Conservation (phyloP, 352 stramenopile genomes). For the Plasmopara muralis region DNA sequence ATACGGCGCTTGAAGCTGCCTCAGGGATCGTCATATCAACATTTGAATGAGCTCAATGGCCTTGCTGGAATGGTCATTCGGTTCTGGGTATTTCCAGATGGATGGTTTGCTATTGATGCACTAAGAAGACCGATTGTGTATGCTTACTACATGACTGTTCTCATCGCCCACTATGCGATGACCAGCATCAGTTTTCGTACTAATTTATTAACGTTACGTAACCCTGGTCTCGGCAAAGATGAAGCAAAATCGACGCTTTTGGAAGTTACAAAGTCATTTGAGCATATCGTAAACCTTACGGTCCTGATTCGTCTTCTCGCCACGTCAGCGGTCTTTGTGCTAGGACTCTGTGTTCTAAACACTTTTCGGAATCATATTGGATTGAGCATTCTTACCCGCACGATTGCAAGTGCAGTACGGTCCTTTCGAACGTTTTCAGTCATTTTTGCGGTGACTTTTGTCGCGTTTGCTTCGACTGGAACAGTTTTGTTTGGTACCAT, state of each 20-base stretch:
- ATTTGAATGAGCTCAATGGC: conserved; percentile 15
- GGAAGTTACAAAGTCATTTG: conserved; percentile 18
- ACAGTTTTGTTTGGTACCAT: conserved; percentile 50
- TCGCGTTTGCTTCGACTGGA: conserved; percentile 41
- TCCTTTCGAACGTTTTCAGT: conserved; percentile 48
- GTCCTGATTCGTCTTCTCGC: conserved; percentile 28
- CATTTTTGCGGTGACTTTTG: conserved; percentile 45
- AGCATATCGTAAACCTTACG: conserved; percentile 27
- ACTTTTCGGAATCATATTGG: conserved; percentile 45
- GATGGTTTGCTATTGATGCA: conserved; percentile 30
- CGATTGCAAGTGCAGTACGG: conserved; percentile 36
- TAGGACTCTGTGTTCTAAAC: conserved; percentile 34
- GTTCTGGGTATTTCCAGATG: conserved; percentile 33
- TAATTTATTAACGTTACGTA: conserved; percentile 21
- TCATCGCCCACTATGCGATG: conserved; percentile 15
- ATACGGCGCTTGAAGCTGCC: conserved; percentile 8
- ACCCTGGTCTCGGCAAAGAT: conserved; percentile 3
- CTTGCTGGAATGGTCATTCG: conserved; percentile 8
- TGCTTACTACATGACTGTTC: conserved; percentile 25
- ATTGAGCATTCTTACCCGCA: conserved; percentile 53
- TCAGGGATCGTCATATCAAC: conserved; percentile 9
- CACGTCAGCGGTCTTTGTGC: conserved; percentile 26
- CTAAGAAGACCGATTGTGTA: conserved; percentile 31
- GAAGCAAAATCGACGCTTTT: conserved; percentile 5
- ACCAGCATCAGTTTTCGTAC: conserved; percentile 11